Conservation (phyloP, 805 yeast genomes). For the Lipomyces starkeyi region DNA sequence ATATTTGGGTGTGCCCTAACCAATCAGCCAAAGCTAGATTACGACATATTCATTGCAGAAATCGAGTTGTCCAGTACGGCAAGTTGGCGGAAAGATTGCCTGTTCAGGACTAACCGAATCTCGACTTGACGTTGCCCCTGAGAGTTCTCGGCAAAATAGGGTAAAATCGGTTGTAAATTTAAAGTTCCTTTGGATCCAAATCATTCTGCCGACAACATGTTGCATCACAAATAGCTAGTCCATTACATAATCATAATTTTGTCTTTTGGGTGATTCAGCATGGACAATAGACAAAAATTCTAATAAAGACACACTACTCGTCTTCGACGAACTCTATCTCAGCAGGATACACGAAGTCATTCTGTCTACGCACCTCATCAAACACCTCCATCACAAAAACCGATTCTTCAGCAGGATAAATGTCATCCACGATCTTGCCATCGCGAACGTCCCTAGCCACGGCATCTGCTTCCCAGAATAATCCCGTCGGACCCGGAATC, state of each 20-base stretch:
- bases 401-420: conserved; percentile 55
- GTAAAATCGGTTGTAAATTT: not conserved
- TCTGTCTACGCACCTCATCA: conserved; percentile 55
- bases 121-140: not conserved
- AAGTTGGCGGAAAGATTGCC: not conserved
- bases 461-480: conserved; percentile 63
- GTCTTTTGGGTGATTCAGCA: too few species aligned
- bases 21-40: too few species aligned
- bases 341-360: conserved; percentile 53
- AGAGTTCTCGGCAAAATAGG: not conserved
- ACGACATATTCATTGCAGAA: too few species aligned
- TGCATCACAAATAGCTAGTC: too few species aligned
- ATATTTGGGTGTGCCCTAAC: too few species aligned
- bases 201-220: too few species aligned
- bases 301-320: not conserved
- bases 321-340: not conserved
- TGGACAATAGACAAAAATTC: too few species aligned
- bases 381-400: conserved; percentile 55
- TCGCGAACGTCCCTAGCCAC: conserved; percentile 54
- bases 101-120: not conserved
- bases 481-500: conserved; percentile 49
- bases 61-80: not conserved
- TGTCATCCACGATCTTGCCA: conserved; percentile 49
- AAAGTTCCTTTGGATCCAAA: too few species aligned
- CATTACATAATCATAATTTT: too few species aligned